A percentile compares a stretch with the other conserved stretches of the same genome.
Evolutionary conservation across 2,329 filamentous ascomycete species (phyloP).

Genomic region (Neofusicoccum sp.): DNA sequence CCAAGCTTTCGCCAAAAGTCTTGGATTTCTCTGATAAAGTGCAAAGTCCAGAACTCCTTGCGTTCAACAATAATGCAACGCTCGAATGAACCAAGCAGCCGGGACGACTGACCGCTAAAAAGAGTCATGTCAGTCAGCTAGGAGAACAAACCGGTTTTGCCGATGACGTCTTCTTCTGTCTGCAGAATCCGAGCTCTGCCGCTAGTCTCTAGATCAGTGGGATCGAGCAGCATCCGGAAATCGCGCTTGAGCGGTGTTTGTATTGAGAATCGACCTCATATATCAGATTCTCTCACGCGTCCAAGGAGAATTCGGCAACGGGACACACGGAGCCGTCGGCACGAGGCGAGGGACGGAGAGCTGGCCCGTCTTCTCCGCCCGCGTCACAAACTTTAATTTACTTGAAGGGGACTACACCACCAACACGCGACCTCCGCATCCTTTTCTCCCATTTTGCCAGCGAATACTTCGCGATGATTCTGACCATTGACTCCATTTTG

Average conservation of each 20-base stretch:
- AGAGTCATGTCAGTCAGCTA: not conserved
- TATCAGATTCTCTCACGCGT: not conserved
- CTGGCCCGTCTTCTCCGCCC: conserved; percentile 12
- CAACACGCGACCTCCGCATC: not conserved
- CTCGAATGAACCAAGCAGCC: no score
- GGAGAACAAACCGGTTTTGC: not conserved
- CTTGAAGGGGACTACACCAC: not conserved
- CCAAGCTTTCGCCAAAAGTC: not conserved
- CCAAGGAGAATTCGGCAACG: not conserved
- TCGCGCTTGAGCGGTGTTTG: not conserved
- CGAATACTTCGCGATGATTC: not conserved
- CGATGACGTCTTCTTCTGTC: not conserved
- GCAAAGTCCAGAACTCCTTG: not conserved
- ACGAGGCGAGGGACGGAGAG: conserved; percentile 5
- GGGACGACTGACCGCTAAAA: not conserved
- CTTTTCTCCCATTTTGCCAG: not conserved
- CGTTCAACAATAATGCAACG: no score
- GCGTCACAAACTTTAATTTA: conserved; percentile 2
- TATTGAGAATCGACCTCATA: not conserved
- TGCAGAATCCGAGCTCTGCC: not conserved
- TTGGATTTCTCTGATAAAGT: no score
- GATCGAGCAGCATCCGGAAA: not conserved
- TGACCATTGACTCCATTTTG: not conserved
- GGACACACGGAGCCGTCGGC: conserved; percentile 1
- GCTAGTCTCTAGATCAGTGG: not conserved